Conservation (phyloP, 306 rosid species). For the Cotoneaster glaucophyllus region DNA sequence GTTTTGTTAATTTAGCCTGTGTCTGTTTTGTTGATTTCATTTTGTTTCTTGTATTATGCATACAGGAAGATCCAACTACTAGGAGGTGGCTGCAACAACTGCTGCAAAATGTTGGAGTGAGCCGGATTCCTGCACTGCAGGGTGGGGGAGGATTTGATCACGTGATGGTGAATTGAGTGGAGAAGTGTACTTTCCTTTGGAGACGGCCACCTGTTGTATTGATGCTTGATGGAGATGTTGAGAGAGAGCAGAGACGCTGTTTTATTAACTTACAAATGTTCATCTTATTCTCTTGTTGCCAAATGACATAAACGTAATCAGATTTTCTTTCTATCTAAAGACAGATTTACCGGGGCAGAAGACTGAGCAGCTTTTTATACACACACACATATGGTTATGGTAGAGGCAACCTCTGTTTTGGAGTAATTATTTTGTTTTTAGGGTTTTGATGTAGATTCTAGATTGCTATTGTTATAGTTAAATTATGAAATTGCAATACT, state of each 20-base stretch:
- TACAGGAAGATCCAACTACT: conserved; percentile 70
- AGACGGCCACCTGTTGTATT: background rate
- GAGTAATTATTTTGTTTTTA: no score
- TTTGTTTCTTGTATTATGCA: background rate
- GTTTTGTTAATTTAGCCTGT: background rate
- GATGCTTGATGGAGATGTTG: background rate
- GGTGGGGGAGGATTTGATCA: conserved; percentile 63
- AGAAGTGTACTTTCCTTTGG: background rate
- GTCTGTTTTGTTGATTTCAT: background rate
- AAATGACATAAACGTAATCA: background rate
- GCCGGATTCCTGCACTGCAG: conserved; percentile 38
- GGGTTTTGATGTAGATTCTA: no score
- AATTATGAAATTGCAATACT: no score
- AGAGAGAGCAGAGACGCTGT: background rate
- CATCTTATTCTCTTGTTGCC: background rate
- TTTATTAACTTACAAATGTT: background rate
- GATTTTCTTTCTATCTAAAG: background rate
- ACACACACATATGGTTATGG: no score
- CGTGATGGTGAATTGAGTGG: conserved; percentile 29
- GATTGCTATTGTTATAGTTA: no score
- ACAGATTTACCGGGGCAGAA: background rate
- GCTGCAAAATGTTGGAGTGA: conserved; percentile 56
- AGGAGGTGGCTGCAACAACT: conserved; percentile 65
- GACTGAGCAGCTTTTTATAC: background rate
- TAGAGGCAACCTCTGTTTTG: no score